phyloP scores from a whole-genome alignment of 1,139 yeast species.

The Debaryomyces fabryi region DNA sequence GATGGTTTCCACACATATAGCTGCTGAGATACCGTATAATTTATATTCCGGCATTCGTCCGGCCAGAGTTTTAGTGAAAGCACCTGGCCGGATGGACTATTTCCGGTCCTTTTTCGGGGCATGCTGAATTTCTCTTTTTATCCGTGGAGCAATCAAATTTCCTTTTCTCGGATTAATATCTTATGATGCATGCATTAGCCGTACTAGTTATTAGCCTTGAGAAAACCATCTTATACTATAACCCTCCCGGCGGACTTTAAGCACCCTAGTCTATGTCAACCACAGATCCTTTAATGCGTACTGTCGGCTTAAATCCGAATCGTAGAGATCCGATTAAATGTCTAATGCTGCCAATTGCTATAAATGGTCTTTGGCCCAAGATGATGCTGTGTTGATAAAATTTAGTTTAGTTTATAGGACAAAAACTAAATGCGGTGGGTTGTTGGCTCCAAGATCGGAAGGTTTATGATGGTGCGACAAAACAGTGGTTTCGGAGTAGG shows the following conservation, averaged over 20 bases:
- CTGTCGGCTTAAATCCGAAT: not conserved
- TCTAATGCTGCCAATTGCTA: not conserved
- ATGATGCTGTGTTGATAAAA: not conserved
- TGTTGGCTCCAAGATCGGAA: not conserved
- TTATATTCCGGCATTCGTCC: not conserved
- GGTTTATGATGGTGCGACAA: not conserved
- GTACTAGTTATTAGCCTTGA: not conserved
- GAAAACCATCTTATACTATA: not conserved
- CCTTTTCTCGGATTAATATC: conserved; percentile 1
- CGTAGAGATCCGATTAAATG: not conserved
- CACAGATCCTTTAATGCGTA: not conserved
- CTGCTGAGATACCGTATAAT: not conserved
- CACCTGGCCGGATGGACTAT: not conserved
- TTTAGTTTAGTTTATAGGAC: not conserved
- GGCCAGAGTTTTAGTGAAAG: not conserved
- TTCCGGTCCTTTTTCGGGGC: conserved; percentile 7
- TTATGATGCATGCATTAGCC: not conserved
- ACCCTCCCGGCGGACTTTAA: not conserved
- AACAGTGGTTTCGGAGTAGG: not conserved
- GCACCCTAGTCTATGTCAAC: not conserved
- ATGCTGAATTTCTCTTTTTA: not conserved
- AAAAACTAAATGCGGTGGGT: not conserved
- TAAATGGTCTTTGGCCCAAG: not conserved
- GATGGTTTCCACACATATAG: not conserved
- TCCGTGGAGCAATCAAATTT: not conserved